Percentiles rank a stretch among this genome's conserved stretches.
Conservation (phyloP, 345 rosid species). For the Gossypium rotundifolium region DNA sequence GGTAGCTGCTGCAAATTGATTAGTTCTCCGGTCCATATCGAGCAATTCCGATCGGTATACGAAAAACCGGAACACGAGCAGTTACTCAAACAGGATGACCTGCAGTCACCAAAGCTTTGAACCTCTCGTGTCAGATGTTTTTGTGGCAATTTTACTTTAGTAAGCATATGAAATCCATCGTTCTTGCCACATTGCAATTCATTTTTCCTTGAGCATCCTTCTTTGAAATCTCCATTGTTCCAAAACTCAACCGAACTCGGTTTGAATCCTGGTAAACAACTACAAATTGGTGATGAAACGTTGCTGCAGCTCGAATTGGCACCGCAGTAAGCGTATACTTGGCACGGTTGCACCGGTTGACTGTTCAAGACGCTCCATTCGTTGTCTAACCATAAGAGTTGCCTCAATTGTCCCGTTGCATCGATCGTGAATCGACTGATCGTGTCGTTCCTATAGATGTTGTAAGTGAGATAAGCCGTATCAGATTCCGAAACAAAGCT, state of each 20-base stretch:
- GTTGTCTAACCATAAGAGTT: conserved; percentile 29
- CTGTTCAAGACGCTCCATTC: conserved; percentile 61
- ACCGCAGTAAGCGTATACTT: conserved; percentile 67
- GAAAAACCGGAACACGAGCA: conserved; percentile 73
- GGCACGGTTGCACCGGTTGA: conserved; percentile 57
- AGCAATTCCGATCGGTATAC: conserved; percentile 32
- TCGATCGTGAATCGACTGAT: conserved; percentile 39
- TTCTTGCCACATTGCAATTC: conserved; percentile 38
- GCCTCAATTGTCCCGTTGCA: conserved; percentile 55
- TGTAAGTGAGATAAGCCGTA: conserved; percentile 55
- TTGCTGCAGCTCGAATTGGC: conserved; percentile 56
- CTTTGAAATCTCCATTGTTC: conserved; percentile 44
- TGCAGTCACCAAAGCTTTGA: conserved; percentile 32
- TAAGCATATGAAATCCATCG: conserved; percentile 24
- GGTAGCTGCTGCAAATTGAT: conserved; percentile 26
- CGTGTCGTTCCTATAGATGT: conserved; percentile 14
- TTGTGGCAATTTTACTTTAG: conserved; percentile 22
- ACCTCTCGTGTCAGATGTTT: conserved; percentile 5
- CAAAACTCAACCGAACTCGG: conserved; percentile 31
- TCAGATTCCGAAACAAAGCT: conserved; percentile 26
- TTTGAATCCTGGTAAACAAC: conserved; percentile 45
- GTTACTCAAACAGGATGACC: conserved; percentile 36
- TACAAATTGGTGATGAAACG: conserved; percentile 33
- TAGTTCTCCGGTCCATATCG: conserved; percentile 48
- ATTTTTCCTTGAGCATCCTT: conserved; percentile 49